These are phyloP conservation scores for Knufia fluminis DNA, from an alignment of 2,329 filamentous ascomycete species.

Conservation along the genomic window DNA sequence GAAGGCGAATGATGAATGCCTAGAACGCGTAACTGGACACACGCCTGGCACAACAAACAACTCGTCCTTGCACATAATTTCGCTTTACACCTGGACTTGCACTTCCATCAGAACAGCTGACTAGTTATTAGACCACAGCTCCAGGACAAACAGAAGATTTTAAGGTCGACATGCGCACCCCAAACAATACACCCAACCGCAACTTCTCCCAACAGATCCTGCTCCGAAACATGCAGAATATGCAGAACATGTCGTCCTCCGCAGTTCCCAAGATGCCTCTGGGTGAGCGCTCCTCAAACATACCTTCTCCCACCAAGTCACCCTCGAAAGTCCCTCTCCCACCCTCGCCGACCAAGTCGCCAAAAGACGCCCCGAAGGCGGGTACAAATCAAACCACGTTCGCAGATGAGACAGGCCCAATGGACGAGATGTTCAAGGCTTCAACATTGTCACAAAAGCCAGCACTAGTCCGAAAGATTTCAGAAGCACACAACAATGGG, in stretches of 20 bases:
- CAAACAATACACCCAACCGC: neutral
- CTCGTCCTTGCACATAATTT: neutral
- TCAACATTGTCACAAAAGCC: constrained; percentile 4
- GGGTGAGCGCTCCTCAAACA: constrained; percentile 3
- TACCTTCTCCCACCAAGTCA: constrained; percentile 6
- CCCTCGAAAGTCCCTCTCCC: constrained; percentile 7
- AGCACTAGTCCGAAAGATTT: constrained; percentile 1
- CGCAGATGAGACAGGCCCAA: neutral
- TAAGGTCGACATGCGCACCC: too few relatives aligned
- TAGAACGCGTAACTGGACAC: too few relatives aligned
- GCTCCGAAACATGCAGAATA: neutral
- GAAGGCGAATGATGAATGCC: neutral
- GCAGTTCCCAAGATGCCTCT: neutral
- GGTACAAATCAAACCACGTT: neutral
- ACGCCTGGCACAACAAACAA: neutral
- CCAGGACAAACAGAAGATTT: neutral
- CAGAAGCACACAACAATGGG: constrained; percentile 1
- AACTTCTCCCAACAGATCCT: neutral
- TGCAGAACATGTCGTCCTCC: neutral
- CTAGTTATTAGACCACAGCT: neutral
- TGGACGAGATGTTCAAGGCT: neutral
- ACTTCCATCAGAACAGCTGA: neutral
- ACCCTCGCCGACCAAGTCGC: neutral
- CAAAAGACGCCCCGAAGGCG: neutral
- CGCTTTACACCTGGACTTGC: neutral